phyloP scores from a whole-genome alignment of 2,329 filamentous ascomycete species.

The Metarhizium sp. region DNA sequence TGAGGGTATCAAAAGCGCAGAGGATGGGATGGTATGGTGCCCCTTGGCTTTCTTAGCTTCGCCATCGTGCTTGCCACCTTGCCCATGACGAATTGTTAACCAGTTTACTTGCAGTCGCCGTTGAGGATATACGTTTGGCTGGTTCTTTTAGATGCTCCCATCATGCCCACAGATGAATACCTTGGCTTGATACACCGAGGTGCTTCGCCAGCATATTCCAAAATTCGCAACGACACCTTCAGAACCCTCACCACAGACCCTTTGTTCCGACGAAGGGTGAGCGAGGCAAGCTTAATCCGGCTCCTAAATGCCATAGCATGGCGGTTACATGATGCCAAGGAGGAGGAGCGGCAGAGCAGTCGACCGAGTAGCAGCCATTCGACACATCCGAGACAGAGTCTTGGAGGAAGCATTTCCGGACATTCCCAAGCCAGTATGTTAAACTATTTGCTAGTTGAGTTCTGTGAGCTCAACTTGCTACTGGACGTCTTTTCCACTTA shows the following conservation, averaged over 20 bases:
- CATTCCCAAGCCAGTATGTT: slow-evolving; percentile 29
- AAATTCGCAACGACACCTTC: slow-evolving; percentile 98
- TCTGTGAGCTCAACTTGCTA: not conserved
- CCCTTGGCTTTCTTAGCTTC: not conserved
- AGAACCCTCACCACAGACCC: slow-evolving; percentile 93
- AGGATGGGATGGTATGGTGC: slow-evolving; percentile 64
- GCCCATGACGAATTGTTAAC: not conserved
- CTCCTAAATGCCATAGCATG: slow-evolving; percentile 92
- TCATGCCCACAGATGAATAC: slow-evolving; percentile 80
- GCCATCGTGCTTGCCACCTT: not conserved
- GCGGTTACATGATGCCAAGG: slow-evolving; percentile 74
- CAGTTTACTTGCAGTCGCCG: slow-evolving; percentile 57
- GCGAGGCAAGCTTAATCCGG: slow-evolving; percentile 88
- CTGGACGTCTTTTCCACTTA: not conserved
- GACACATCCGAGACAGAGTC: slow-evolving; percentile 21
- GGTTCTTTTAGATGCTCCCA: slow-evolving; percentile 78
- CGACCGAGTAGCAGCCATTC: slow-evolving; percentile 29
- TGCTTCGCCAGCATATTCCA: slow-evolving; percentile 87
- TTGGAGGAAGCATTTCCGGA: slow-evolving; percentile 24
- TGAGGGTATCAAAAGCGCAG: slow-evolving; percentile 67
- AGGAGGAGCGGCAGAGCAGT: slow-evolving; percentile 31
- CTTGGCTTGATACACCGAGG: slow-evolving; percentile 85
- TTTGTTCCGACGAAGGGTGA: slow-evolving; percentile 91
- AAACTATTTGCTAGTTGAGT: slow-evolving; percentile 18
- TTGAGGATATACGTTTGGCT: slow-evolving; percentile 95